phyloP scores from a whole-genome alignment of 352 stramenopile genomes.

The Phytopythium litorale region DNA sequence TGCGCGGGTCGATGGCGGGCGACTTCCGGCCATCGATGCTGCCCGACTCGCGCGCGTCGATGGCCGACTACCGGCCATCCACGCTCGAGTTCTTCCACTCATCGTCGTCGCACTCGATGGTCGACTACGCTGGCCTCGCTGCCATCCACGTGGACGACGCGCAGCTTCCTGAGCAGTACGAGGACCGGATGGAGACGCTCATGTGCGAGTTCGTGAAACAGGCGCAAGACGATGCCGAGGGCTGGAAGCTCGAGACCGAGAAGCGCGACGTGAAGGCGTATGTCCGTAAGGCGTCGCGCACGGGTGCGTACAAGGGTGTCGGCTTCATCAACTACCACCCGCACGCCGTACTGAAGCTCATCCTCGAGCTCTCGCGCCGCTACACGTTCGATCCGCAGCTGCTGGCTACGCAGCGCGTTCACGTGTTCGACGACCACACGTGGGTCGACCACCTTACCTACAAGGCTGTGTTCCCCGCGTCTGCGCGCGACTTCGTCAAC shows the following conservation, averaged over 20 bases:
- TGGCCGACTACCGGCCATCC: constrained; percentile 8
- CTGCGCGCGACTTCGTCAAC: constrained; percentile 55
- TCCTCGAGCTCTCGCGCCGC: constrained; percentile 48
- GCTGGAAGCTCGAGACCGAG: constrained; percentile 59
- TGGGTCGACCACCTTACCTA: constrained; percentile 70
- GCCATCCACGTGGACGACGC: constrained; percentile 28
- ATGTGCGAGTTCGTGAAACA: constrained; percentile 62
- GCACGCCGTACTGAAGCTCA: constrained; percentile 45
- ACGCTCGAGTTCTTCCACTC: constrained; percentile 22
- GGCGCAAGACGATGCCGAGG: constrained; percentile 38
- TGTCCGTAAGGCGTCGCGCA: constrained; percentile 31
- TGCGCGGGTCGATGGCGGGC: background rate
- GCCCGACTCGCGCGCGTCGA: constrained; percentile 18
- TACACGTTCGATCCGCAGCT: constrained; percentile 56
- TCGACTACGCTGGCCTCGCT: constrained; percentile 25
- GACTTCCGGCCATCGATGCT: constrained; percentile 5
- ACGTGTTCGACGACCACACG: constrained; percentile 67
- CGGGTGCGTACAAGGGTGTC: constrained; percentile 54
- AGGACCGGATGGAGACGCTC: constrained; percentile 40
- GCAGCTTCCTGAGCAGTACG: constrained; percentile 30
- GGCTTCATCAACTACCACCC: constrained; percentile 52
- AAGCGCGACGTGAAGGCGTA: constrained; percentile 59
- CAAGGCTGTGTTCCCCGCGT: constrained; percentile 60
- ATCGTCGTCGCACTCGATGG: constrained; percentile 21
- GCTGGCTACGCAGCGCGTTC: constrained; percentile 36